A percentile compares a stretch with the other conserved stretches of the same genome.
These are phyloP conservation scores for Hypoxylon sp. DNA, from an alignment of 2,329 filamentous ascomycete species.

Conservation along the genomic window DNA sequence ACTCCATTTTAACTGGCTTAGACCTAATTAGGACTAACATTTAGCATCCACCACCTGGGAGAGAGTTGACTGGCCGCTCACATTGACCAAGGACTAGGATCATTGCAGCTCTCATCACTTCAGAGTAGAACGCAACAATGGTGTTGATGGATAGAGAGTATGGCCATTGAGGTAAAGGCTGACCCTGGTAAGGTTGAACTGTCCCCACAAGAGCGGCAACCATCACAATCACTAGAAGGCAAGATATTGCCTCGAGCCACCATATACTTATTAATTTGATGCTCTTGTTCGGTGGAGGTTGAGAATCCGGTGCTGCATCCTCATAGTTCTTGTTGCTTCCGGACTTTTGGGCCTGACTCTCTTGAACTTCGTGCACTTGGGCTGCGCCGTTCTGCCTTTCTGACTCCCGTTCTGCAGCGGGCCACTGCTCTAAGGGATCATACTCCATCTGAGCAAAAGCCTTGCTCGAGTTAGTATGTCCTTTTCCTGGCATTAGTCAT, in stretches of 20 bases:
- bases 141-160: conserved; percentile 24
- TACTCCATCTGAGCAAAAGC: conserved; percentile 2
- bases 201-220: conserved; percentile 20
- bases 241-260: conserved; percentile 25
- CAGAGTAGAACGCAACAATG: conserved; percentile 20
- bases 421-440: neutral
- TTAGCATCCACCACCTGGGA: neutral
- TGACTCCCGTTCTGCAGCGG: neutral
- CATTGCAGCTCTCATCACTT: conserved; percentile 31
- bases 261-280: conserved; percentile 12
- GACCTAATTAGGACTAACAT: conserved; percentile 1
- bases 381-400: neutral
- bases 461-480: neutral
- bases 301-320: neutral
- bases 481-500: neutral
- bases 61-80: neutral
- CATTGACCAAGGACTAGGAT: conserved; percentile 22
- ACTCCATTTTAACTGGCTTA: conserved; percentile 30
- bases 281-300: neutral
- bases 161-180: conserved; percentile 22
- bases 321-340: neutral
- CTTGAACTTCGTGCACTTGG: neutral
- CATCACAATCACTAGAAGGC: conserved; percentile 21
- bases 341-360: neutral
- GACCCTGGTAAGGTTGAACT: conserved; percentile 14